A percentile compares a stretch with the other conserved stretches of the same genome.
Evolutionary conservation across 73 alveolate species (phyloP).

Genomic region (Paramecium caudatum): DNA sequence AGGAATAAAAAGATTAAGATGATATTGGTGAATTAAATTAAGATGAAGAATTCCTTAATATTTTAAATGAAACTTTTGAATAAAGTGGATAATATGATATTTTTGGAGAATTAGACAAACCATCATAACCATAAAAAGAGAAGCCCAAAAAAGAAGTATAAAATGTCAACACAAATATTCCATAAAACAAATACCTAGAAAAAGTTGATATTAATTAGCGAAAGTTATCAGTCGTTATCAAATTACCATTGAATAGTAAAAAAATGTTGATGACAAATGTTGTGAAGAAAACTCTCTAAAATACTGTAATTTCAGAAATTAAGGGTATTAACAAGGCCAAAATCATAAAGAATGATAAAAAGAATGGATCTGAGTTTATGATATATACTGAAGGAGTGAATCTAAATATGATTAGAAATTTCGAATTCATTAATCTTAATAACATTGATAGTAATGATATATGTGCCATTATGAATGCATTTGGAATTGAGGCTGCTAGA

Average conservation of each 20-base stretch:
- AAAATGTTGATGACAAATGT: slow-evolving; percentile 81
- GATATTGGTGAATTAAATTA: slow-evolving; percentile 38
- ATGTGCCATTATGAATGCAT: slow-evolving; percentile 88
- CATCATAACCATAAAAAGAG: slow-evolving; percentile 45
- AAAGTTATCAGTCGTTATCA: background rate
- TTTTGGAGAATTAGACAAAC: background rate
- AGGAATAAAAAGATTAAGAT: slow-evolving; percentile 78
- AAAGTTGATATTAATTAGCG: slow-evolving; percentile 24
- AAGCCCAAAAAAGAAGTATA: background rate
- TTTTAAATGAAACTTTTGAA: slow-evolving; percentile 3
- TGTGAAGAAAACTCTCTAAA: slow-evolving; percentile 71
- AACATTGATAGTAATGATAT: slow-evolving; percentile 95
- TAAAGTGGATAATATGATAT: slow-evolving; percentile 62
- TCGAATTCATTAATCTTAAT: slow-evolving; percentile 90
- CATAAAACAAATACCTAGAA: slow-evolving; percentile 15
- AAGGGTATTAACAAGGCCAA: slow-evolving; percentile 77
- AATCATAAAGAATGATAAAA: slow-evolving; percentile 80
- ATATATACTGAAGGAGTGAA: slow-evolving; percentile 96
- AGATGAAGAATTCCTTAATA: slow-evolving; percentile 80
- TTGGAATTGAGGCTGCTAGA: slow-evolving; percentile 99
- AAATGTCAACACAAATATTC: background rate
- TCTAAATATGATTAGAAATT: slow-evolving; percentile 88
- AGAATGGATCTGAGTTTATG: slow-evolving; percentile 72
- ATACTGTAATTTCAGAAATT: slow-evolving; percentile 75
- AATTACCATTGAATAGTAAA: slow-evolving; percentile 79